phyloP scores from a whole-genome alignment of 257 asterid genomes.

The Forsythia suspensa region DNA sequence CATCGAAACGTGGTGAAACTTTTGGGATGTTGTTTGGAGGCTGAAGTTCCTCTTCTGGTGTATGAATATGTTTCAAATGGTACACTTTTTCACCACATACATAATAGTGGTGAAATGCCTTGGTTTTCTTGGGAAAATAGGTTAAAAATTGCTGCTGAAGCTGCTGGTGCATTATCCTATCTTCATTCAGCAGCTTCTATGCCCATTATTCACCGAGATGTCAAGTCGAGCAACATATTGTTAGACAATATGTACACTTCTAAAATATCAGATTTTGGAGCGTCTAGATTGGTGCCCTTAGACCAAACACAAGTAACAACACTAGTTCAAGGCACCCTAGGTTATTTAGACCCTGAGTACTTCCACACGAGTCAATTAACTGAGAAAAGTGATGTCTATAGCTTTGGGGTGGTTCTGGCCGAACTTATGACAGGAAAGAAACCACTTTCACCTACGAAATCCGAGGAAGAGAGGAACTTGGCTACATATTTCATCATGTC shows the following conservation, averaged over 20 bases:
- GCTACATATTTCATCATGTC: slow-evolving; percentile 15
- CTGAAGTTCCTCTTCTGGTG: slow-evolving; percentile 41
- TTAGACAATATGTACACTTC: slow-evolving; percentile 32
- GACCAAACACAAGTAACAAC: slow-evolving; percentile 56
- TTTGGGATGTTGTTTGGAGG: slow-evolving; percentile 48
- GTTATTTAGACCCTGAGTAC: slow-evolving; percentile 55
- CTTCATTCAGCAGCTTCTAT: slow-evolving; percentile 45
- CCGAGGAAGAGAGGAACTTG: slow-evolving; percentile 18
- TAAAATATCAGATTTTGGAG: slow-evolving; percentile 60
- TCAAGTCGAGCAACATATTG: slow-evolving; percentile 42
- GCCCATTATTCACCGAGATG: slow-evolving; percentile 49
- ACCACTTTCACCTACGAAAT: slow-evolving; percentile 16
- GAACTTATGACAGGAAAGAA: slow-evolving; percentile 42
- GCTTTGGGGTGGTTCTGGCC: slow-evolving; percentile 45
- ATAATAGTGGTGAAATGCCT: slow-evolving; percentile 23
- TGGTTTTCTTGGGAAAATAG: slow-evolving; percentile 52
- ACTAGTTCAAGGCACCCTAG: slow-evolving; percentile 57
- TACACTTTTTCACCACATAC: slow-evolving; percentile 35
- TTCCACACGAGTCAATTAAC: slow-evolving; percentile 49
- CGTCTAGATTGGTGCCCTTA: slow-evolving; percentile 50
- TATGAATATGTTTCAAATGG: slow-evolving; percentile 38
- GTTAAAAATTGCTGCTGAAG: slow-evolving; percentile 38
- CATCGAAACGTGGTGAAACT: slow-evolving; percentile 47
- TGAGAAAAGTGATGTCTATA: slow-evolving; percentile 52
- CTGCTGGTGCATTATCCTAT: slow-evolving; percentile 46